Conservation (phyloP, 83 land plant species). For the Thuja plicata region DNA sequence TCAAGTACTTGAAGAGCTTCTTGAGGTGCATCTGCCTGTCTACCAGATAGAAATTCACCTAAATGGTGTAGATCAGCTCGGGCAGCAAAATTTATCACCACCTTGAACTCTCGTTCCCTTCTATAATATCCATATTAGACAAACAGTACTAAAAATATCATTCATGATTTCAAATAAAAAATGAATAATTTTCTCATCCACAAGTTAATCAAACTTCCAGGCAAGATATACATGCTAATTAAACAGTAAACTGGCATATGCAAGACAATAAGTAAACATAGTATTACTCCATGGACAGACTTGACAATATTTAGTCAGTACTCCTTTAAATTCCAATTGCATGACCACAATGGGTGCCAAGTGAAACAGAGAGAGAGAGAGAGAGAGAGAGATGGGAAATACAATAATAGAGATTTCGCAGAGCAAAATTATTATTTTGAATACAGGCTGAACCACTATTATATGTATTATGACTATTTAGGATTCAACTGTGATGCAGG, state of each 20-base stretch:
- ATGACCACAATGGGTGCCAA: not conserved
- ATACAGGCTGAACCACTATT: not conserved
- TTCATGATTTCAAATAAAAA: not conserved
- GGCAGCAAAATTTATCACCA: slow-evolving; percentile 84
- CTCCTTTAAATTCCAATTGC: not conserved
- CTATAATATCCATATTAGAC: slow-evolving; percentile 23
- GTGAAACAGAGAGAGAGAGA: not conserved
- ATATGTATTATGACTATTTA: no score
- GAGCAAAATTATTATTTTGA: not conserved
- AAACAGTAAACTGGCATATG: not conserved
- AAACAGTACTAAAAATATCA: not conserved
- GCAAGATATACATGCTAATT: not conserved
- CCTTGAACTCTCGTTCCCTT: slow-evolving; percentile 59
- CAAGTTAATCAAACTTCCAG: not conserved
- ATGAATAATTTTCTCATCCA: not conserved
- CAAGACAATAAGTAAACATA: not conserved
- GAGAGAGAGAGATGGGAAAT: not conserved
- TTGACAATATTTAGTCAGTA: not conserved
- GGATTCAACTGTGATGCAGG: no score
- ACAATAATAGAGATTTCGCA: not conserved
- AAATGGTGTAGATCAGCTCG: slow-evolving; percentile 80
- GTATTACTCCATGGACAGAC: not conserved
- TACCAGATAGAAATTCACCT: slow-evolving; percentile 66
- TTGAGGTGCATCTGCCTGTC: slow-evolving; percentile 83
- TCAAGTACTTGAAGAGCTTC: slow-evolving; percentile 37